Evolutionary conservation across 1,139 yeast genomes (phyloP).

Genomic region (Protomyces gravidus): DNA sequence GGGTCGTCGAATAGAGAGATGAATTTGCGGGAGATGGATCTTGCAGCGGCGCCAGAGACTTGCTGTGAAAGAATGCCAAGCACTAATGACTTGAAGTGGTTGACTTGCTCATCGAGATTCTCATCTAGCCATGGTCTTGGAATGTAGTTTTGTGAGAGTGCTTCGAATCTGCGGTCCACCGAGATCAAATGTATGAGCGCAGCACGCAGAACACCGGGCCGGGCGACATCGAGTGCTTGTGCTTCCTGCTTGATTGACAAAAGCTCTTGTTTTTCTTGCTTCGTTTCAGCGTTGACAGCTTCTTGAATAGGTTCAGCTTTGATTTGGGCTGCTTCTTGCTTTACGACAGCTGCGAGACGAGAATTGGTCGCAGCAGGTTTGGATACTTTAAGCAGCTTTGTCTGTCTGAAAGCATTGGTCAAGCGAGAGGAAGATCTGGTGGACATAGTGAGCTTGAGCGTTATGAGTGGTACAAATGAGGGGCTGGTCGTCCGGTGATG

Average conservation of each 20-base stretch:
- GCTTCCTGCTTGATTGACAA: neutral
- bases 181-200: constrained; percentile 9
- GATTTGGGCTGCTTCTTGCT: neutral
- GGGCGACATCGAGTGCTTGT: neutral
- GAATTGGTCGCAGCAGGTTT: neutral
- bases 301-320: neutral
- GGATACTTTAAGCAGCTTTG: neutral
- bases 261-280: too few species aligned
- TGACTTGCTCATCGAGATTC: constrained; percentile 30
- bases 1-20: constrained; percentile 41
- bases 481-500: too few species aligned
- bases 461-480: too few species aligned
- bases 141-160: constrained; percentile 29
- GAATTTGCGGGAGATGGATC: constrained; percentile 55
- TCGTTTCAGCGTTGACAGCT: neutral
- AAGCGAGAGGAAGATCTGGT: neutral
- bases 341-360: neutral
- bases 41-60: constrained; percentile 79
- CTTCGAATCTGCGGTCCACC: constrained; percentile 32
- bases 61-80: constrained; percentile 50
- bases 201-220: neutral
- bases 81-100: constrained; percentile 29
- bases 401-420: neutral
- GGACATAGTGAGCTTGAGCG: too few species aligned
- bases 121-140: constrained; percentile 31